Evolutionary conservation across 208 protist species (phyloP), one percentile per base, ranked within the genome.

Genomic region (Spongospora subterranea): DNA sequence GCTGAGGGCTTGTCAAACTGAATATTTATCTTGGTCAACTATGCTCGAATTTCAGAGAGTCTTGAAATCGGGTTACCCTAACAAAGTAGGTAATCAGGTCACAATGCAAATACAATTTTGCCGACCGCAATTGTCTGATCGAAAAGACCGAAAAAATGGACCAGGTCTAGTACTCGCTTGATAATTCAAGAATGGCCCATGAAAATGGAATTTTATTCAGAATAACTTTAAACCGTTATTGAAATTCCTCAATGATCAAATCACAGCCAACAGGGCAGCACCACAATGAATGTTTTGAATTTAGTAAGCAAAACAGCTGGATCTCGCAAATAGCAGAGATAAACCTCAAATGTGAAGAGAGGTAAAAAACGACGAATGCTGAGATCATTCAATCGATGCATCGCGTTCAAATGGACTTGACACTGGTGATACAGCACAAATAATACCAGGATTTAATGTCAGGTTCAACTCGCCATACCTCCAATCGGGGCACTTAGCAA

Each of bases 201-300:
- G 40, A 35, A 82, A 35, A 82, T 82, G 71, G 71, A 82, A 82
- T 43, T 82, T 82, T 43, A 45, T 82, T 13, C 71, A 82, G 35
- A 82, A 35, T 13, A 82, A 82, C 40, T 82, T 82, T 43, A 35
- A 82, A n/a, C 71, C n/a, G 35, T 35, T 82, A 13, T n/a, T 82
- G 40, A n/a, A 82, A 35, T 45, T 45, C n/a, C 40, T 40, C 40
- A 82, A 82, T 43, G 35, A 20, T 13, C 6, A 35, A 43, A 6
- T 82, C 35, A 82, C 71, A 6, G 71, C 71, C n/a, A 43, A 13
- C n/a, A 82, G n/a, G 35, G 71, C 17, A 35, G 35, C 6, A 82
- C 6, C 71, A 60, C 50, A 24, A 24, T 29, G 50, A 60, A 60
- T 29, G 24, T 29, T 29, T 60, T 60, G 50, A 24, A 35, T 17